These are phyloP conservation scores for Leptosphaerulina australis DNA, from an alignment of 2,329 filamentous ascomycete species.

Conservation along the genomic window DNA sequence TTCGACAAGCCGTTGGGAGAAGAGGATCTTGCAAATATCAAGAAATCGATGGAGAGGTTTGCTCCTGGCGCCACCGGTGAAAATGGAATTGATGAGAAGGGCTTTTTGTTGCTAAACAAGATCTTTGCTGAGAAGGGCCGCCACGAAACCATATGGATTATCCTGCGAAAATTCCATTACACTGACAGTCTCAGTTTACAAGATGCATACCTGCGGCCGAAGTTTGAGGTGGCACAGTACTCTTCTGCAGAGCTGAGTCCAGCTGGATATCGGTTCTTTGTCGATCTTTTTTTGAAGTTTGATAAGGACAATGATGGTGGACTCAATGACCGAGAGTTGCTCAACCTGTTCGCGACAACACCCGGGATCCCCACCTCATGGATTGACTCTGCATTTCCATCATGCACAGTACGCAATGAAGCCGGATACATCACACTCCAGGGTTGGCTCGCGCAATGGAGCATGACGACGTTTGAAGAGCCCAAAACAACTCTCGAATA, in stretches of 20 bases:
- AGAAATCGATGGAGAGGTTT: conserved; percentile 77
- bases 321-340: conserved; percentile 82
- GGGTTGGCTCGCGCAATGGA: conserved; percentile 98
- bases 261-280: conserved; percentile 94
- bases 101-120: conserved; percentile 90
- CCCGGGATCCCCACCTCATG: conserved; percentile 87
- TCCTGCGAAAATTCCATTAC: conserved; percentile 92
- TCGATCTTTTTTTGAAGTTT: conserved; percentile 91
- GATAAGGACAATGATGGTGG: conserved; percentile 98
- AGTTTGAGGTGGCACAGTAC: conserved; percentile 90
- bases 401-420: conserved; percentile 92
- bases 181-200: conserved; percentile 92
- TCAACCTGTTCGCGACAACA: conserved; percentile 88
- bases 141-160: conserved; percentile 98
- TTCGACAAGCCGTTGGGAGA: conserved; percentile 85
- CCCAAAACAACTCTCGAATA: conserved; percentile 96
- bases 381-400: conserved; percentile 87
- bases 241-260: conserved; percentile 94
- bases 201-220: conserved; percentile 88
- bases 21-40: conserved; percentile 89
- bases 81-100: conserved; percentile 75
- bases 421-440: conserved; percentile 94
- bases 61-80: conserved; percentile 65
- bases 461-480: conserved; percentile 97
- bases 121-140: conserved; percentile 96